Evolutionary conservation across 495 filamentous ascomycete genomes (phyloP).

Genomic region (Penicillium atrosanguineum): DNA sequence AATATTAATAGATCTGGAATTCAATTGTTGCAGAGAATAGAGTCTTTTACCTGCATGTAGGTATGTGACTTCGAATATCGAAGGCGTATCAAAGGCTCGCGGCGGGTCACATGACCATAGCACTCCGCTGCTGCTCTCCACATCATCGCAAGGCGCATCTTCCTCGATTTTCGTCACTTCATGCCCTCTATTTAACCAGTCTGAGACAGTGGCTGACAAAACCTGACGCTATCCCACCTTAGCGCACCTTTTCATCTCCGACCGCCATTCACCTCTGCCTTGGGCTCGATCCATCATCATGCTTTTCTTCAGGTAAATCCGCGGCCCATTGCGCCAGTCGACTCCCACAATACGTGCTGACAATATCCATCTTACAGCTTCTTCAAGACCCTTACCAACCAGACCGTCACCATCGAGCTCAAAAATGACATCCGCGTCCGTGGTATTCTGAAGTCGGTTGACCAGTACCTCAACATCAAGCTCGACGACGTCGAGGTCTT

Average conservation of each 20-base stretch:
- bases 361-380: constrained; percentile 56
- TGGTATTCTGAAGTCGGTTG: constrained; percentile 91
- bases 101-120: neutral
- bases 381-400: constrained; percentile 99
- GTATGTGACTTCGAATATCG: neutral
- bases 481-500: constrained; percentile 89
- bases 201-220: neutral
- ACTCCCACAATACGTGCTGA: neutral
- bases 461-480: constrained; percentile 99
- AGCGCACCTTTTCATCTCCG: neutral
- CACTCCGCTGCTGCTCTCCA: neutral
- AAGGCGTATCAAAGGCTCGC: neutral
- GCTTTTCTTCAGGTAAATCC: constrained; percentile 49
- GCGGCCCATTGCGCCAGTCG: constrained; percentile 2
- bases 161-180: neutral
- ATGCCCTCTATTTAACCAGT: neutral
- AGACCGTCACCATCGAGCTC: constrained; percentile 93
- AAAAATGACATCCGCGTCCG: constrained; percentile 98
- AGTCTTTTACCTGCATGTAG: neutral
- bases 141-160: neutral
- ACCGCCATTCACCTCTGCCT: neutral
- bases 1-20: no score
- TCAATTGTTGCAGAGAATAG: neutral
- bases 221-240: neutral
- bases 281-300: constrained; percentile 23